A percentile compares a stretch with the other conserved stretches of the same genome.
phyloP scores from a whole-genome alignment of 2,329 filamentous ascomycete genomes.

The Eutypella sp. region DNA sequence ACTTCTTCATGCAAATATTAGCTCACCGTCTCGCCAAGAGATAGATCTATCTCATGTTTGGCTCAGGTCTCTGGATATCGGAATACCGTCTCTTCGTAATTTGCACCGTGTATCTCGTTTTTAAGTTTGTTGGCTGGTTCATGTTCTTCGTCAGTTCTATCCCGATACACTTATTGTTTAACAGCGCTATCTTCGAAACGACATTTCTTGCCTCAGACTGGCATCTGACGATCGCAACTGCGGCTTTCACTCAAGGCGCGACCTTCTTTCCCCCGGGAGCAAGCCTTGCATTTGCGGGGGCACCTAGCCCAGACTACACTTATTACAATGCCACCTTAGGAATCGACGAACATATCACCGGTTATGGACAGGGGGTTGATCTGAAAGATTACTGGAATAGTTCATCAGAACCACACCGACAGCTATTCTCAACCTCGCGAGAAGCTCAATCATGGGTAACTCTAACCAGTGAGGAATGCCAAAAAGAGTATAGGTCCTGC shows the following conservation, averaged over 20 bases:
- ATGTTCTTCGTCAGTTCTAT: slow-evolving; percentile 5
- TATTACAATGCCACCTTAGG: neutral
- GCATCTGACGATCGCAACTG: slow-evolving; percentile 5
- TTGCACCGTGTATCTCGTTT: slow-evolving; percentile 8
- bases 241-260: slow-evolving; percentile 2
- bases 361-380: too few species aligned
- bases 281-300: neutral
- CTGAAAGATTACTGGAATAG: neutral
- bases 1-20: slow-evolving; percentile 15
- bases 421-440: neutral
- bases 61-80: slow-evolving; percentile 36
- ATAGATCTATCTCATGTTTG: slow-evolving; percentile 35
- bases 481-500: slow-evolving; percentile 1
- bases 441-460: neutral
- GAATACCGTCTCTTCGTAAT: slow-evolving; percentile 35
- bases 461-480: slow-evolving; percentile 2
- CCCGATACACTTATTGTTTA: slow-evolving; percentile 8
- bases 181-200: slow-evolving; percentile 4
- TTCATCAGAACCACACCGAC: neutral
- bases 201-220: neutral
- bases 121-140: slow-evolving; percentile 2
- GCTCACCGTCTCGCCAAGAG: slow-evolving; percentile 8
- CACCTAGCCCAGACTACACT: neutral
- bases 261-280: slow-evolving; percentile 2
- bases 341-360: neutral